Evolutionary conservation across 2,329 filamentous ascomycete genomes (phyloP).

Genomic region (Fusarium mundagurra): DNA sequence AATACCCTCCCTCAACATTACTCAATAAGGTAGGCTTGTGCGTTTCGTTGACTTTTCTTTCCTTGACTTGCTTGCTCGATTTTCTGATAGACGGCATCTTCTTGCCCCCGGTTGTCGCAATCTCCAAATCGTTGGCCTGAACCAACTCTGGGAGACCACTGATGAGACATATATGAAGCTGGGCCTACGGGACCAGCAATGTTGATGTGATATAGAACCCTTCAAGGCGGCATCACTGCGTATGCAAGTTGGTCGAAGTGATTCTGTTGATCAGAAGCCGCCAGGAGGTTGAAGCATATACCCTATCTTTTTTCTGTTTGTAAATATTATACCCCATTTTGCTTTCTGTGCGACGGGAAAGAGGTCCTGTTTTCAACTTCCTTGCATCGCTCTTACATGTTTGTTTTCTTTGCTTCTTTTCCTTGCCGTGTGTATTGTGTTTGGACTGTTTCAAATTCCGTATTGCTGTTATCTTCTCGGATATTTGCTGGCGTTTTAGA

Average conservation of each 20-base stretch:
- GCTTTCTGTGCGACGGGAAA: neutral
- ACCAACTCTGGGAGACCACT: neutral
- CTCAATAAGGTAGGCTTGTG: neutral
- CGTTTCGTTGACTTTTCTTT: neutral
- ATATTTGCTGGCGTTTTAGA: neutral
- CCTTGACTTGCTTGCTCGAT: neutral
- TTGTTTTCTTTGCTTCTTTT: neutral
- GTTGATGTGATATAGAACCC: neutral
- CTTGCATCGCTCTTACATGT: neutral
- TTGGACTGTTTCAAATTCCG: neutral
- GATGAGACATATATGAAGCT: neutral
- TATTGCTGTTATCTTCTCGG: neutral
- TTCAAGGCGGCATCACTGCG: neutral
- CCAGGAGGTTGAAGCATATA: neutral
- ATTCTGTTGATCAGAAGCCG: constrained; percentile 1
- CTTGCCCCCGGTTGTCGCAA: neutral
- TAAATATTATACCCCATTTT: neutral
- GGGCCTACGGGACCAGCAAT: neutral
- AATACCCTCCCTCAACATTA: neutral
- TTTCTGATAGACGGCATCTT: neutral
- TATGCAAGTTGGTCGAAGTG: neutral
- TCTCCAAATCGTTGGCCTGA: neutral
- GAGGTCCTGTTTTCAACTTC: neutral
- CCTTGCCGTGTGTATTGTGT: neutral
- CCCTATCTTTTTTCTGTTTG: constrained; percentile 1